Percentiles rank a stretch among this genome's conserved stretches.
phyloP scores from a whole-genome alignment of 352 stramenopile species.

The Phytopythium vexans region DNA sequence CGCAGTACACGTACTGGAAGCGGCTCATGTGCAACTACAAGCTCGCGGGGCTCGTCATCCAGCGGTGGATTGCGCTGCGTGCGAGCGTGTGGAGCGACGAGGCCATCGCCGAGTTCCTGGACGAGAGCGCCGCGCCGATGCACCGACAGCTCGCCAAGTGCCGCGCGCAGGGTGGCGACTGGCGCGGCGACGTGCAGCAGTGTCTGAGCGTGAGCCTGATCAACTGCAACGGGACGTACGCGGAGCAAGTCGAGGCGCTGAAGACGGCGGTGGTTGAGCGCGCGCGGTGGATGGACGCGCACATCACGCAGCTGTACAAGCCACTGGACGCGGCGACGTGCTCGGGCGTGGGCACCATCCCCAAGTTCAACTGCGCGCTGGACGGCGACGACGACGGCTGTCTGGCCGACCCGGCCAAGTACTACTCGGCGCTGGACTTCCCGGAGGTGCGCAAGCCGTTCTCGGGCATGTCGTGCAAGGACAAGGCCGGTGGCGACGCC shows the following conservation, averaged over 20 bases:
- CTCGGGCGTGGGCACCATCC: conserved; percentile 55
- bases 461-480: conserved; percentile 28
- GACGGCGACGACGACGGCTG: conserved; percentile 63
- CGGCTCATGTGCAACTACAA: conserved; percentile 78
- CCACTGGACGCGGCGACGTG: conserved; percentile 46
- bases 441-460: conserved; percentile 53
- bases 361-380: conserved; percentile 65
- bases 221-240: conserved; percentile 61
- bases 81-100: conserved; percentile 52
- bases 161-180: conserved; percentile 22
- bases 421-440: conserved; percentile 59
- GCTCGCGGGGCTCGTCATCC: conserved; percentile 65
- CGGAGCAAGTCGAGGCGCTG: conserved; percentile 40
- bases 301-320: conserved; percentile 70
- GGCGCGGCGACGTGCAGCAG: conserved; percentile 45
- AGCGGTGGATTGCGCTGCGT: conserved; percentile 71
- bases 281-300: conserved; percentile 70
- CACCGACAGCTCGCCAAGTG: conserved; percentile 55
- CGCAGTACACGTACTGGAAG: conserved; percentile 79
- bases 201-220: conserved; percentile 52
- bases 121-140: conserved; percentile 41
- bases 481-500: conserved; percentile 12
- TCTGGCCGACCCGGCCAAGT: conserved; percentile 45
- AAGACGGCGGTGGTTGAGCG: conserved; percentile 42
- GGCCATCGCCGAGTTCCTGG: conserved; percentile 46